Base-by-base conservation (phyloP, 2,329 filamentous ascomycete genomes). In the Ophiocordyceps camponoti-saundersi region DNA sequence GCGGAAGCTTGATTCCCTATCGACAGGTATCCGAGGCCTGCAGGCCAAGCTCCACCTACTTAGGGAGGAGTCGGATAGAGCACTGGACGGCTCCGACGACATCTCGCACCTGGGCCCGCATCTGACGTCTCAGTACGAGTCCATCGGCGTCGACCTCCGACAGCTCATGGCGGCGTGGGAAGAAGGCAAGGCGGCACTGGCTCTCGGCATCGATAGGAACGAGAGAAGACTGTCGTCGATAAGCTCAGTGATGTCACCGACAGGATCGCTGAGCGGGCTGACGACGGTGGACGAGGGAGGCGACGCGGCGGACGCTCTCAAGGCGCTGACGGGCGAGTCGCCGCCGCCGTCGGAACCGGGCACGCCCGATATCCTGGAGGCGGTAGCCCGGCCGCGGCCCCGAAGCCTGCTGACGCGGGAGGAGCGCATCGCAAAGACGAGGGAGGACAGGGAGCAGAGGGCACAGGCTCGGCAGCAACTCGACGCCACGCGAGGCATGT, bases 31-130 rank as follows among this genome's bases (percentile, higher is more conserved):
- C 50, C 81, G 89, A 26, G 85, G 86, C 12, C 72, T 98, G 44
- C 90, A 96, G 63, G 92, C 92, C 34, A 98, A 96, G 63, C 79
- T 98, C 68, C 88, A 93, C 50, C 72, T 98, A 8, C 67, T 96
- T 47, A 80, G 87, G 45, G 92, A 98, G 61, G 88, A 95, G 61
- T 93, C 88, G 0, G 86, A 85, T 57, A 77, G 77, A 50, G 79
- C 79, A 42, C 65, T 95, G 26, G 85, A 94, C 56, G 79, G 82
- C 54, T 79, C 84, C 36, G 71, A 73, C 49, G 78, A 82, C 54
- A 77, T 85, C 18, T 77, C 79, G 4, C 85, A 94, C 53, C 73
- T 95, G 16, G 86, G 85, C 0, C 75, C 81, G 1, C 80, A 79
- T 51, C 72, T 96, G 39, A 81, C 95, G 72, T 67, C 80, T 21